These are phyloP conservation scores for Malus hybrid DNA, from an alignment of 331 rosid species.

Conservation along the genomic window DNA sequence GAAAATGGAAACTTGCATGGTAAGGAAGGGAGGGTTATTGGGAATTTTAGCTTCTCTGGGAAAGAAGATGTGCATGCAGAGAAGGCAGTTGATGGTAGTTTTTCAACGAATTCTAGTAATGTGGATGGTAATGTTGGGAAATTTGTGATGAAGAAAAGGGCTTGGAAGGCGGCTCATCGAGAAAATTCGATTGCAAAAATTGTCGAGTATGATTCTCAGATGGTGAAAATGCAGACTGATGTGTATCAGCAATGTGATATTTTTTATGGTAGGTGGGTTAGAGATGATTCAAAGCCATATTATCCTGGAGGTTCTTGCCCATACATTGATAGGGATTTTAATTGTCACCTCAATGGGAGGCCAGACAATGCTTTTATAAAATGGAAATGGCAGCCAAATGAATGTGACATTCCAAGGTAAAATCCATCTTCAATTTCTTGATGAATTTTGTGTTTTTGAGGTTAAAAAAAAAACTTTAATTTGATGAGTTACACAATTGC, in stretches of 20 bases:
- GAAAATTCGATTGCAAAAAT: constrained; percentile 15
- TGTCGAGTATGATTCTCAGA: constrained; percentile 3
- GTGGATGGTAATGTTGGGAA: constrained; percentile 1
- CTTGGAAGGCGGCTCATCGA: neutral
- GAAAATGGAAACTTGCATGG: constrained; percentile 16
- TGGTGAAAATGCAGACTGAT: constrained; percentile 5
- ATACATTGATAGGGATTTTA: constrained; percentile 55
- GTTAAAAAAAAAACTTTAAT: too few relatives aligned
- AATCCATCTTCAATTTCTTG: constrained; percentile 1
- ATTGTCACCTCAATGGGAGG: constrained; percentile 74
- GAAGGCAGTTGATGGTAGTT: neutral
- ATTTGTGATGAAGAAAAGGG: neutral
- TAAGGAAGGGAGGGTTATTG: constrained; percentile 12
- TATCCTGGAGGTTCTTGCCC: constrained; percentile 88
- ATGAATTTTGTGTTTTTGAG: neutral
- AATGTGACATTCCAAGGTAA: constrained; percentile 82
- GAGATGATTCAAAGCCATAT: constrained; percentile 75
- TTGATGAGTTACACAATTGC: neutral
- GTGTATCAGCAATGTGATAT: constrained; percentile 48
- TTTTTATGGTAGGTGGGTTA: constrained; percentile 74
- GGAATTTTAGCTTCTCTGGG: constrained; percentile 14
- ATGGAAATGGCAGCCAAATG: constrained; percentile 94
- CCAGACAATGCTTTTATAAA: constrained; percentile 62
- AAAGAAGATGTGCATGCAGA: neutral
- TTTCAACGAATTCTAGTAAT: constrained; percentile 13